Evolutionary conservation across 345 rosid genomes (phyloP), one percentile per base, ranked within the genome.

Genomic region (Chamaenerion angustifolium): DNA sequence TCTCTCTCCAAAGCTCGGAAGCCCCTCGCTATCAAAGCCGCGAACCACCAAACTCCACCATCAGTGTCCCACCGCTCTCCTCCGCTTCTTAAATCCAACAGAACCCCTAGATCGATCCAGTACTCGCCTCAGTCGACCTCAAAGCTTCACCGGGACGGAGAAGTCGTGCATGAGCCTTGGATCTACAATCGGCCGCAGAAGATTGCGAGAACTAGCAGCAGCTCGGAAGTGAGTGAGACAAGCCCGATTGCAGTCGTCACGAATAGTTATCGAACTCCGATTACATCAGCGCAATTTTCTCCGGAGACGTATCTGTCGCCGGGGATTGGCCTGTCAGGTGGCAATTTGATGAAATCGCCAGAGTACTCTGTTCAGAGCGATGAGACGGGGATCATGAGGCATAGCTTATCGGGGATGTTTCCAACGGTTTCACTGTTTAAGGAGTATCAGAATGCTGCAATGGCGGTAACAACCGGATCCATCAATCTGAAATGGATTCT

Each of bases 351-450:
- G 53, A 74, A 61, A 49, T 70, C 81, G 49, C 82, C 68, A 0
- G 57, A 53, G 44, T 68, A 68, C 51, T 47, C 60, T 37, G 70
- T 61, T 31, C 60, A 61, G 62, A 59, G 54, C 51, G 87, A 79
- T 31, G 66, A 61, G 55, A 73, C 56, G 46, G 82, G 66, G 51
- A 67, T 64, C 55, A 55, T 53, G 82, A 65, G 70, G 61, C 98
- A 83, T 57, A 75, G 96, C 65, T 74, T 92, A 68, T 65, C 68
- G 4, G 85, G 82, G 59, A 84, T 63, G 63, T 87, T 92, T 65
- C 98, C 95, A 37, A 70, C 98, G 0, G 95, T 83, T 65, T 71
- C 81, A 23, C 66, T 92, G 55, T 87, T 92, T 66, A 92, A 87
- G 69, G 93, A 92, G 47, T 86, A 71, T 40, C 98, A 87, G 67